Evolutionary conservation across 1,139 yeast genomes (phyloP), one percentile per base, ranked within the genome.

Genomic region (Candida mesenterica): DNA sequence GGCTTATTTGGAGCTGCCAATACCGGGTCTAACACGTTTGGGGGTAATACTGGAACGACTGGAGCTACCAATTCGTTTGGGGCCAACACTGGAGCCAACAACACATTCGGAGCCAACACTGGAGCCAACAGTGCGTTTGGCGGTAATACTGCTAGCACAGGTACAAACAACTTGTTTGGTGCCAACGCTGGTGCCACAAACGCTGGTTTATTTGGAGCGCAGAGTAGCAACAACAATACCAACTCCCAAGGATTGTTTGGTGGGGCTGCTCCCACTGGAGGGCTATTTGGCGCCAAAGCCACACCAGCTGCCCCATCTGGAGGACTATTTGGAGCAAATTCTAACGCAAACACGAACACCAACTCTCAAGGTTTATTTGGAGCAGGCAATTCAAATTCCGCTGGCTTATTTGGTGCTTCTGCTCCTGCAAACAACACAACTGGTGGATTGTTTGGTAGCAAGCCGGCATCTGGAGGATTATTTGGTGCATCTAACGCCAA

Each of bases 1-100:
- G 43, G 44, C 3, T 32, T 43, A 9, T 44, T 44, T 32, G 48
- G 46, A 2, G 31, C 28, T 18, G n/a, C n/a, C n/a, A n/a, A n/a
- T n/a, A n/a, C n/a, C n/a, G n/a, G n/a, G n/a, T n/a, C n/a, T n/a
- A n/a, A n/a, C n/a, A n/a, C n/a, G n/a, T n/a, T n/a, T n/a, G n/a
- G n/a, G n/a, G n/a, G n/a, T n/a, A n/a, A n/a, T n/a, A n/a, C n/a
- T n/a, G n/a, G 37, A 38, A 12, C 39, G 9, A 19, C 40, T 2
- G 27, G 31, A 23, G 10, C 27, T 36, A 28, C 34, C 15, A 41
- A 38, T 45, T 49, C 33, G 9, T 19, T 19, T 19, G 52, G 53
- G 15, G 32, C 47, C 13, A 34, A 25, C 24, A 41, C 37, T 29
- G 14, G 23, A 13, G n/a, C 36, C 18, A 15, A 26, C 20, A 22